Base-by-base conservation (phyloP, 345 rosid genomes). In the Mangifera indica region DNA sequence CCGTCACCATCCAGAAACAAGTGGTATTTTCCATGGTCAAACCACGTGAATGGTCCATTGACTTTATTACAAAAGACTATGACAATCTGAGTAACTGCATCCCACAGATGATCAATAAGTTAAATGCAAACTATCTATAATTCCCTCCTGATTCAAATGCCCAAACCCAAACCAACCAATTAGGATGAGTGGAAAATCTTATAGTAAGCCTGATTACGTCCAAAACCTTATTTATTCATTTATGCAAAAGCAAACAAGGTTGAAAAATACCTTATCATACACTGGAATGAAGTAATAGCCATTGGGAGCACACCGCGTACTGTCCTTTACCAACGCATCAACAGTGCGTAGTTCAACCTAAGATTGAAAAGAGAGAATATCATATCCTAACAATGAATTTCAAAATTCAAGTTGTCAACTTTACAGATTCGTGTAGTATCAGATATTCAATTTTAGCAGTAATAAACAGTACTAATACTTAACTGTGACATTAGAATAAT, bases 251-350 rank as follows among this genome's bases (percentile, higher is more conserved):
- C 55, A 10, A 22, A 9, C 42, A 5, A 12, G 3, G 46, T 29
- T 29, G 34, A 71, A 60, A 71, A 65, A 51, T 76, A 90, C 98
- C 98, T 91, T 91, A 87, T 91, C 98, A 71, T 88, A 93, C 0
- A 91, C 97, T 0, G 97, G 97, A 76, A 91, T 86, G 81, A 93
- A 93, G 81, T 93, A 93, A 76, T 93, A 93, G 64, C 98, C 98
- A 79, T 93, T 93, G 13, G 98, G 98, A 73, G 98, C 93, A 82
- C 98, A 90, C 79, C 91, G 98, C 40, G 97, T 93, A 71, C 91
- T 86, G 62, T 93, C 98, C 77, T 93, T 93, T 22, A 93, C 91
- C 87, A 93, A 81, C 78, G 96, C 98, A 84, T 93, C 97, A 24
- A 91, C 80, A 0, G 97, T 93, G 46, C 85, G 93, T 67, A 93